A percentile compares a stretch with the other conserved stretches of the same genome.
phyloP scores from a whole-genome alignment of 75 land plant genomes.

The Azolla pinnata region DNA sequence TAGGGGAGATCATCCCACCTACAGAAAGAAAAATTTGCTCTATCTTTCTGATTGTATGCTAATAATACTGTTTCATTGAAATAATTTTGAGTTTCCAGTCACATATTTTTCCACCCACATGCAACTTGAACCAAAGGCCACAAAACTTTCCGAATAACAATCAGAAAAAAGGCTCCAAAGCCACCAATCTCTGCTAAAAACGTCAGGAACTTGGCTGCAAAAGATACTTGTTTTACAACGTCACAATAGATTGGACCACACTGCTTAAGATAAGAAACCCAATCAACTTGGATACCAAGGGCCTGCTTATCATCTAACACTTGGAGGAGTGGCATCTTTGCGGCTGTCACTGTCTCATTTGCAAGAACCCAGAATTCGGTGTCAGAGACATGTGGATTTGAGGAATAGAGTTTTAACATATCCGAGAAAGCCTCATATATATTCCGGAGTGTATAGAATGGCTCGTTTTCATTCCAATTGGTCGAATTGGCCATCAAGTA shows the following conservation, averaged over 20 bases:
- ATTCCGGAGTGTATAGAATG: background rate
- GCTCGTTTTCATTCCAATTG: background rate
- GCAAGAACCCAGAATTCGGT: background rate
- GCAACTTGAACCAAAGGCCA: background rate
- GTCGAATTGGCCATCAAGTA: background rate
- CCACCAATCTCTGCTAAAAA: background rate
- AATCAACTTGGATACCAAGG: background rate
- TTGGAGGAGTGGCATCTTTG: background rate
- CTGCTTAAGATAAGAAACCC: background rate
- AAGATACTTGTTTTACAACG: background rate
- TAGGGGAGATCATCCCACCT: too few relatives aligned
- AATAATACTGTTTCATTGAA: too few relatives aligned
- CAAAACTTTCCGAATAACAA: background rate
- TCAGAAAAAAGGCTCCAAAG: background rate
- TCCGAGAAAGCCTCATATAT: background rate
- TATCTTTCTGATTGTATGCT: too few relatives aligned
- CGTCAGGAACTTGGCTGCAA: background rate
- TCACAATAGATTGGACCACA: conserved; percentile 4
- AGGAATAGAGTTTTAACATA: background rate
- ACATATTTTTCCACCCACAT: background rate
- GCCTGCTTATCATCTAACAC: background rate
- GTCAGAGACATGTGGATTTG: background rate
- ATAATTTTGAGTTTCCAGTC: too few relatives aligned
- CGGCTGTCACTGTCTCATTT: background rate
- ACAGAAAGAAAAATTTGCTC: too few relatives aligned